phyloP scores from a whole-genome alignment of 768 basidiomycete genomes.

The Kwoniella bestiolae region DNA sequence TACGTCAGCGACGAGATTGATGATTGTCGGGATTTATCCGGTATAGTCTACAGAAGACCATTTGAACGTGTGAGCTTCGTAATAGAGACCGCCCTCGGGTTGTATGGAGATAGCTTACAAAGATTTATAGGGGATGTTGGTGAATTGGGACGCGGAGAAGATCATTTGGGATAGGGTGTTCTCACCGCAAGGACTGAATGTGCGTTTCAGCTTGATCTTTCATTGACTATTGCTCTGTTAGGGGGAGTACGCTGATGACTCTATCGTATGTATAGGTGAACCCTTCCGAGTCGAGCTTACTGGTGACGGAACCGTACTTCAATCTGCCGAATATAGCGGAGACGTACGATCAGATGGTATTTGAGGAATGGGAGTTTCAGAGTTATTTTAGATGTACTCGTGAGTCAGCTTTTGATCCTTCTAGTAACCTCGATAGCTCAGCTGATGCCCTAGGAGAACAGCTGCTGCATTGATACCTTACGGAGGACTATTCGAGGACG shows the following conservation, averaged over 20 bases:
- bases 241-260: not conserved
- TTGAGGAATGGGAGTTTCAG: constrained; percentile 93
- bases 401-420: constrained; percentile 59
- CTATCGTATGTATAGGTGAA: constrained; percentile 64
- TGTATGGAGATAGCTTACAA: not conserved
- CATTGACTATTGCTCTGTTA: too few species aligned
- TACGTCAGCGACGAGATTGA: constrained; percentile 86
- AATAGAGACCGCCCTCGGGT: not conserved
- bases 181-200: constrained; percentile 70
- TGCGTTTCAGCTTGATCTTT: constrained; percentile 46
- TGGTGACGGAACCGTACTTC: constrained; percentile 93
- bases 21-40: constrained; percentile 75
- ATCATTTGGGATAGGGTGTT: constrained; percentile 91
- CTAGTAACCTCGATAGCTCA: not conserved
- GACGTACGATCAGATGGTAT: constrained; percentile 90
- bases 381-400: constrained; percentile 80
- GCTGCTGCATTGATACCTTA: constrained; percentile 73
- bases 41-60: constrained; percentile 79
- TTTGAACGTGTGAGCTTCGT: constrained; percentile 74
- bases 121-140: constrained; percentile 73
- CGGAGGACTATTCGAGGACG: constrained; percentile 68
- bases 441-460: not conserved
- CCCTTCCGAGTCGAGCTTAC: constrained; percentile 71
- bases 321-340: constrained; percentile 91
- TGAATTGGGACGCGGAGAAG: constrained; percentile 95